A percentile compares a stretch with the other conserved stretches of the same genome.
These are phyloP conservation scores for Mycena floridula DNA, from an alignment of 768 basidiomycete genomes.

Conservation along the genomic window DNA sequence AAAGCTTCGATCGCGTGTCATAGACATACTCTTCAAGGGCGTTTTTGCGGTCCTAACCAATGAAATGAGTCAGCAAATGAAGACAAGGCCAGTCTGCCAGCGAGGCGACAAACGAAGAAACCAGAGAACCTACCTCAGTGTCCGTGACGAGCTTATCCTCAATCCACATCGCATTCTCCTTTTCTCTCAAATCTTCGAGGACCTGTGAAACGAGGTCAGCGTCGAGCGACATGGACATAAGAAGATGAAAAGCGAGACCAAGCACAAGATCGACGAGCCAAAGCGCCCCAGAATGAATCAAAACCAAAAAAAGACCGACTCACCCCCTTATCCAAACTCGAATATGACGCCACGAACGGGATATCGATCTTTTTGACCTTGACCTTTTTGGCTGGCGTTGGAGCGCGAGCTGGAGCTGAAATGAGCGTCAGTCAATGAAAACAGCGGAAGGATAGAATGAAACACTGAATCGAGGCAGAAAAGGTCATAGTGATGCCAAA, in stretches of 20 bases:
- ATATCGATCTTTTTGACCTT: conserved; percentile 80
- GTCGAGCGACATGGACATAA: too few species aligned
- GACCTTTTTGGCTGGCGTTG: conserved; percentile 74
- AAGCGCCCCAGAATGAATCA: too few species aligned
- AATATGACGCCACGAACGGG: conserved; percentile 58
- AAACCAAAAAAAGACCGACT: too few species aligned
- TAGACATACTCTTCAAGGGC: conserved; percentile 99
- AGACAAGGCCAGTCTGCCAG: conserved; percentile 2
- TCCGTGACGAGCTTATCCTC: conserved; percentile 95
- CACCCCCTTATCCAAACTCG: conserved; percentile 59
- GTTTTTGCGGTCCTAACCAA: conserved; percentile 97
- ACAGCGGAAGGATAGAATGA: too few species aligned
- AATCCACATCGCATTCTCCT: conserved; percentile 84
- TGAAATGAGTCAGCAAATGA: too few species aligned
- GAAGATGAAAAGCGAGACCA: too few species aligned
- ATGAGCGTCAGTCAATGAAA: too few species aligned
- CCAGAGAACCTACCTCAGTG: conserved; percentile 75
- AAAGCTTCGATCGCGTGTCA: conserved; percentile 89
- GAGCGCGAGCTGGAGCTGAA: too few species aligned
- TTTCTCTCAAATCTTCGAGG: conserved; percentile 66
- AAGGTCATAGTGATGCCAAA: too few species aligned
- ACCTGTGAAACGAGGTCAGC: too few species aligned
- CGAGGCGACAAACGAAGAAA: not conserved
- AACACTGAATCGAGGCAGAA: too few species aligned
- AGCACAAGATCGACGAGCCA: too few species aligned